Conservation (phyloP, 1,284 basidiomycete species). For the Apiotrichum montevideense region DNA sequence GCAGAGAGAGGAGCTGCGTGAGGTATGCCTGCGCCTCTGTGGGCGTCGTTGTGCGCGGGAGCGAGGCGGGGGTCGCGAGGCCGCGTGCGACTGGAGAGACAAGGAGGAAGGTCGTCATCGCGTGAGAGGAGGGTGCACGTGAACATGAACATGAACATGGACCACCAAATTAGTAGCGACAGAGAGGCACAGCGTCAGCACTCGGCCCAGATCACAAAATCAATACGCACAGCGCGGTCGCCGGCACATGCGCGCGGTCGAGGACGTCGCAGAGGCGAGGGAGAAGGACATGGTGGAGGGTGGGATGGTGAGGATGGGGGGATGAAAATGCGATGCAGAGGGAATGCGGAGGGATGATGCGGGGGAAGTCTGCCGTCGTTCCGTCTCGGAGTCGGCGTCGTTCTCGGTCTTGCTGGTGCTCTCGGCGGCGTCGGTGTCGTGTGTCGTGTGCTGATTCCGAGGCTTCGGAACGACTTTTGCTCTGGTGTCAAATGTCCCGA, state of each 20-base stretch:
- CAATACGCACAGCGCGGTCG: background rate
- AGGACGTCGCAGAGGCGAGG: background rate
- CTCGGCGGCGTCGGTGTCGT: too few species aligned
- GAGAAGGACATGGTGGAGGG: background rate
- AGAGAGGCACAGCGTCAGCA: background rate
- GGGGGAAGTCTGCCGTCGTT: too few species aligned
- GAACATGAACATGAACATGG: too few species aligned
- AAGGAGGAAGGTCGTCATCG: too few species aligned
- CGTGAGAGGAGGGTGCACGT: too few species aligned
- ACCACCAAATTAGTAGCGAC: too few species aligned
- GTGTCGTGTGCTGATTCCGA: too few species aligned
- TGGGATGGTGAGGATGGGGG: background rate
- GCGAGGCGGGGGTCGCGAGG: background rate
- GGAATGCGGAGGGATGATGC: too few species aligned
- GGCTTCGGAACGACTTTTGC: too few species aligned
- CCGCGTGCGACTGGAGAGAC: background rate
- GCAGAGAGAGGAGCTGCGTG: slow-evolving; percentile 34
- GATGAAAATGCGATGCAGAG: background rate
- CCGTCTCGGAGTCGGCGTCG: too few species aligned
- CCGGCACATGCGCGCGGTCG: background rate
- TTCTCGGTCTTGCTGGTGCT: too few species aligned
- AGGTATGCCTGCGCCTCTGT: slow-evolving; percentile 33
- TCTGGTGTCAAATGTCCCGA: too few species aligned
- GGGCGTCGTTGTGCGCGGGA: background rate
- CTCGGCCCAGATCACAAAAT: background rate